phyloP scores from a whole-genome alignment of 192 early-diverging fungal genomes.

The Coemansia sp. region DNA sequence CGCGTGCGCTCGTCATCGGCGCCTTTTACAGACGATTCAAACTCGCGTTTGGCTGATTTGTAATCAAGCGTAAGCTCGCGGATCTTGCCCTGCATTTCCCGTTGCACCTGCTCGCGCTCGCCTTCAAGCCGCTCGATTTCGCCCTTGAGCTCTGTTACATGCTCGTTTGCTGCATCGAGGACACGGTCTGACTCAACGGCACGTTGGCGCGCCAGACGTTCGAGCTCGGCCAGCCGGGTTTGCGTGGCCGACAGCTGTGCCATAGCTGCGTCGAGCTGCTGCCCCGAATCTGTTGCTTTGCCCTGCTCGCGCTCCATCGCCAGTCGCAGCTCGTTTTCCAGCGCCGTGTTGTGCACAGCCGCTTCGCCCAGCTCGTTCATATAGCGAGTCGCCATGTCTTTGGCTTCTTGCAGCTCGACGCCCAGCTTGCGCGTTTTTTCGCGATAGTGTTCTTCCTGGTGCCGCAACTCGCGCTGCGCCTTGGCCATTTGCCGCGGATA shows the following conservation, averaged over 20 bases:
- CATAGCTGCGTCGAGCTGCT: slow-evolving; percentile 28
- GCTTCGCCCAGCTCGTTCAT: slow-evolving; percentile 50
- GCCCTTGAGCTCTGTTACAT: slow-evolving; percentile 30
- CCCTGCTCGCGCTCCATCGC: slow-evolving; percentile 21
- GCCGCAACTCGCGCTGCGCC: slow-evolving; percentile 27
- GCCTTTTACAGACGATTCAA: slow-evolving; percentile 33
- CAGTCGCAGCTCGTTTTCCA: slow-evolving; percentile 46
- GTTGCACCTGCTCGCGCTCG: slow-evolving; percentile 43
- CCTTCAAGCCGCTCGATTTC: slow-evolving; percentile 39
- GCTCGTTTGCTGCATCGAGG: slow-evolving; percentile 35
- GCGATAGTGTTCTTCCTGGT: slow-evolving; percentile 34
- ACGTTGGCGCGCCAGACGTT: slow-evolving; percentile 35
- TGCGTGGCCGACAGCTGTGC: slow-evolving; percentile 24
- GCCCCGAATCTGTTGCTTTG: slow-evolving; percentile 4
- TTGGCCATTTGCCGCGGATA: slow-evolving; percentile 27
- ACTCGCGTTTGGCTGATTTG: slow-evolving; percentile 34
- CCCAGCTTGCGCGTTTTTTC: slow-evolving; percentile 31
- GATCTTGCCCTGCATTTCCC: slow-evolving; percentile 42
- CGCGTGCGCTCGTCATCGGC: slow-evolving; percentile 33
- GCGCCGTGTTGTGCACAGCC: slow-evolving; percentile 39
- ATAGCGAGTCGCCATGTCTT: slow-evolving; percentile 33
- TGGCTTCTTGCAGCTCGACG: slow-evolving; percentile 36
- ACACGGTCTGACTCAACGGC: slow-evolving; percentile 28
- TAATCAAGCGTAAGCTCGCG: slow-evolving; percentile 40
- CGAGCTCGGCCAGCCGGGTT: slow-evolving; percentile 25